A percentile compares a stretch with the other conserved stretches of the same genome.
phyloP scores from a whole-genome alignment of 305 asterid species.

The Fraxinus dipetala region DNA sequence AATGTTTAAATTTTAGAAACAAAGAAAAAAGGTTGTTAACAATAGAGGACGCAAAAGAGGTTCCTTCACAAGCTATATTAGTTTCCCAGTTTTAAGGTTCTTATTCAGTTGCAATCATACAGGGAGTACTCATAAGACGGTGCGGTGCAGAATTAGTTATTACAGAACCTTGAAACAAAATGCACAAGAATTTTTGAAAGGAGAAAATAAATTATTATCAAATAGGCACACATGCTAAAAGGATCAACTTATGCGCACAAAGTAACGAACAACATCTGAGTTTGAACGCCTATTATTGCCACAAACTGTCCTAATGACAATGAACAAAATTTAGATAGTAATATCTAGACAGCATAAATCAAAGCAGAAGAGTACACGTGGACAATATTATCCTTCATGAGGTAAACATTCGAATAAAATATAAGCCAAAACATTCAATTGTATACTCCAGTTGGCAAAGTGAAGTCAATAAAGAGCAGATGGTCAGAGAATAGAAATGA shows the following conservation, averaged over 20 bases:
- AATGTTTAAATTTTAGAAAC: background rate
- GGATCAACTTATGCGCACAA: background rate
- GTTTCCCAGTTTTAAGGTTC: background rate
- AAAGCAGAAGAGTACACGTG: background rate
- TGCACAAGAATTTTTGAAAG: background rate
- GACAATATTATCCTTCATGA: background rate
- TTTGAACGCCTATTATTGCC: background rate
- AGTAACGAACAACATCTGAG: background rate
- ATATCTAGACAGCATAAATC: background rate
- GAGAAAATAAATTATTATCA: background rate
- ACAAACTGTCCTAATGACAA: background rate
- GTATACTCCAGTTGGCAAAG: background rate
- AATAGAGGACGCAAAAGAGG: background rate
- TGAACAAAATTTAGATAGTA: background rate
- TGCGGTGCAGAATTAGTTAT: background rate
- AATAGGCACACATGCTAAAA: background rate
- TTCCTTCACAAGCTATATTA: background rate
- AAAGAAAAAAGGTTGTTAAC: background rate
- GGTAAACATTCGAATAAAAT: background rate
- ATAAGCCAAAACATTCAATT: background rate
- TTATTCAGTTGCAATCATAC: background rate
- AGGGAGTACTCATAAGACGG: background rate
- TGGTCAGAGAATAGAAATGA: background rate
- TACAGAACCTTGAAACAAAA: background rate
- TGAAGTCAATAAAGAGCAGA: background rate